Evolutionary conservation across 768 basidiomycete genomes (phyloP).

Genomic region (Coprinopsis sp.): DNA sequence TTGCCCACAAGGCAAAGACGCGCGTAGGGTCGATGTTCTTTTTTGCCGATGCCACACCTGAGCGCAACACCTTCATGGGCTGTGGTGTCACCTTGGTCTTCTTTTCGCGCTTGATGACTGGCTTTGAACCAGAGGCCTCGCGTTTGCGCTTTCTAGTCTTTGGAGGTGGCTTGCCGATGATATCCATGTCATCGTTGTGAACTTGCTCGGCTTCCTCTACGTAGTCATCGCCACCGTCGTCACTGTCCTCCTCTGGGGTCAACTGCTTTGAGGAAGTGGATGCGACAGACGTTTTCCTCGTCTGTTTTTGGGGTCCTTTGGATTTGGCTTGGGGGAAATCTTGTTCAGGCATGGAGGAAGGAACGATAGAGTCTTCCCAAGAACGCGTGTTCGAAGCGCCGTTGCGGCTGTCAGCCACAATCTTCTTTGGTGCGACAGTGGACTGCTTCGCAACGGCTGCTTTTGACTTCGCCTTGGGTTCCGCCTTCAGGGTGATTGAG

Average conservation of each 20-base stretch:
- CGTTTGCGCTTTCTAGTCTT: neutral
- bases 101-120: constrained; percentile 13
- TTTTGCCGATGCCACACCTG: constrained; percentile 24
- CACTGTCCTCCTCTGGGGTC: too few relatives aligned
- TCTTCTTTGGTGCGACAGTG: too few relatives aligned
- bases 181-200: neutral
- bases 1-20: constrained; percentile 68
- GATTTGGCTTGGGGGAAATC: constrained; percentile 26
- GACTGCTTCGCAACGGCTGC: too few relatives aligned
- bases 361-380: constrained; percentile 39
- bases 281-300: too few relatives aligned
- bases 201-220: neutral
- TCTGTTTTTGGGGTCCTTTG: too few relatives aligned
- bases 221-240: too few relatives aligned
- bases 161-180: neutral
- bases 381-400: constrained; percentile 17
- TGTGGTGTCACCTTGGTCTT: constrained; percentile 15
- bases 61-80: constrained; percentile 37
- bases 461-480: too few relatives aligned
- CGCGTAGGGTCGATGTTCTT: constrained; percentile 37
- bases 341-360: constrained; percentile 59
- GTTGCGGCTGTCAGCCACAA: neutral
- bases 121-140: constrained; percentile 12
- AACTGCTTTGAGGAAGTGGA: too few relatives aligned
- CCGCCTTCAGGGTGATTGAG: too few relatives aligned